Evolutionary conservation across 1,139 yeast genomes (phyloP).

Genomic region (Geotrichum phurueaensis): DNA sequence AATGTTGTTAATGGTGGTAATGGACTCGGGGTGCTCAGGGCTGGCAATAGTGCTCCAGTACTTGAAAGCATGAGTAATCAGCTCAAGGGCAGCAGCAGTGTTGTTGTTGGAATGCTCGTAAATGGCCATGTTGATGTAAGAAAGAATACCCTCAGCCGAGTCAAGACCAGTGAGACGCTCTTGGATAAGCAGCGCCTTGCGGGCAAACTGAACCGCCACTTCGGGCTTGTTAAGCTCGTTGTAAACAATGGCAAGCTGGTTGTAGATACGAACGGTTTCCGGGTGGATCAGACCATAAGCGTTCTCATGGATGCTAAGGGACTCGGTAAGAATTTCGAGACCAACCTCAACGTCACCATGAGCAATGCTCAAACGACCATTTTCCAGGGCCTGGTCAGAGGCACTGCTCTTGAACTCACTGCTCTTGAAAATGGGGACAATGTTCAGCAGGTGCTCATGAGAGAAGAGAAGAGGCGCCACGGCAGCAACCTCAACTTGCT

Average conservation of each 20-base stretch:
- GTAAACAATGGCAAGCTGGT: slow-evolving; percentile 59
- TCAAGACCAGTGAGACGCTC: slow-evolving; percentile 83
- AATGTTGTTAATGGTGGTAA: slow-evolving; percentile 60
- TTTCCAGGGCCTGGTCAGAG: slow-evolving; percentile 72
- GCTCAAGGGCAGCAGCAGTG: slow-evolving; percentile 54
- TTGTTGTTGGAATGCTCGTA: slow-evolving; percentile 60
- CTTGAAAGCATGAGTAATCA: slow-evolving; percentile 55
- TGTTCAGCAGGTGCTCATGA: slow-evolving; percentile 53
- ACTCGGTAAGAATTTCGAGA: slow-evolving; percentile 52
- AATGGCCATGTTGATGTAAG: slow-evolving; percentile 69
- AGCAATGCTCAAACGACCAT: slow-evolving; percentile 34
- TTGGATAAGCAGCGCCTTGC: slow-evolving; percentile 64
- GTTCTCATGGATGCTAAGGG: slow-evolving; percentile 71
- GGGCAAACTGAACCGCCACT: slow-evolving; percentile 62
- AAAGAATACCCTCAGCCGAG: slow-evolving; percentile 65
- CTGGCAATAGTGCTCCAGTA: slow-evolving; percentile 53
- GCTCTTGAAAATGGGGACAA: slow-evolving; percentile 71
- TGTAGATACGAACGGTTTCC: slow-evolving; percentile 68
- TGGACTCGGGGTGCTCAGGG: slow-evolving; percentile 58
- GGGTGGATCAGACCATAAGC: slow-evolving; percentile 76
- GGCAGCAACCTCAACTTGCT: slow-evolving; percentile 33
- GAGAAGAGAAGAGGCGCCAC: slow-evolving; percentile 26
- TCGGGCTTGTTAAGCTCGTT: slow-evolving; percentile 52
- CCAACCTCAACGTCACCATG: slow-evolving; percentile 35
- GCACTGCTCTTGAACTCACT: slow-evolving; percentile 60